Base-by-base conservation (phyloP, 352 stramenopile species). In the Globisporangium polare region DNA sequence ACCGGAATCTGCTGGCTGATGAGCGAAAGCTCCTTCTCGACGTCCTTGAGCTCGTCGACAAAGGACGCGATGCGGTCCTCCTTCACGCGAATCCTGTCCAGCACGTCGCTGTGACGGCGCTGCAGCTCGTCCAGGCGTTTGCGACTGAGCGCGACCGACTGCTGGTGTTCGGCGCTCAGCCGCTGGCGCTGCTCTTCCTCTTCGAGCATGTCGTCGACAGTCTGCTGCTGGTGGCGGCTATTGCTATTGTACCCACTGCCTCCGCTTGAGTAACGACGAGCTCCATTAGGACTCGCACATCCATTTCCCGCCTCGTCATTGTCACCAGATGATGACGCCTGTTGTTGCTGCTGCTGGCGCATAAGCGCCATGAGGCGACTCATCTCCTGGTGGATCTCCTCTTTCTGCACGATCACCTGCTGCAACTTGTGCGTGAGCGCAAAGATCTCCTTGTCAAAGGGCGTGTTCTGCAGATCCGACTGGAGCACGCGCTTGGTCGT, bases 361-460 rank as follows among this genome's bases (percentile, higher is more conserved):
- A 88, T 27, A 53, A 77, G 57, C 22, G 61, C 63, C 72, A 86
- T 83, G 2, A 88, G 57, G 15, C 74, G 71, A 42, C 70, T 84
- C 77, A 93, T 86, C 60, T 91, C 79, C 33, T 85, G 75, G 39
- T 87, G 70, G 46, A 90, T 77, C 27, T 93, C 83, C 39, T 89
- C 83, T 50, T 91, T 90, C 55, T 91, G 74, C 31, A 89, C 78
- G 22, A 89, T 90, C 53, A 86, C 81, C 18, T 79, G 70, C 65
- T 93, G 79, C 1, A 93, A 60, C 46, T 88, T 89, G 58, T 90
- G 75, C 0, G 81, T 91, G 35, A 90, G 62, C 10, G 77, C 80
- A 60, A 87, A 90, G 24, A 93, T 90, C 42, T 93, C 83, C 51
- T 89, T 89, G 58, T 90, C 79, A 31, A 92, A 92, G 17, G 75